Percentiles rank a stretch among this genome's conserved stretches.
Conservation (phyloP, 495 filamentous ascomycete genomes). For the Neurospora sp. region DNA sequence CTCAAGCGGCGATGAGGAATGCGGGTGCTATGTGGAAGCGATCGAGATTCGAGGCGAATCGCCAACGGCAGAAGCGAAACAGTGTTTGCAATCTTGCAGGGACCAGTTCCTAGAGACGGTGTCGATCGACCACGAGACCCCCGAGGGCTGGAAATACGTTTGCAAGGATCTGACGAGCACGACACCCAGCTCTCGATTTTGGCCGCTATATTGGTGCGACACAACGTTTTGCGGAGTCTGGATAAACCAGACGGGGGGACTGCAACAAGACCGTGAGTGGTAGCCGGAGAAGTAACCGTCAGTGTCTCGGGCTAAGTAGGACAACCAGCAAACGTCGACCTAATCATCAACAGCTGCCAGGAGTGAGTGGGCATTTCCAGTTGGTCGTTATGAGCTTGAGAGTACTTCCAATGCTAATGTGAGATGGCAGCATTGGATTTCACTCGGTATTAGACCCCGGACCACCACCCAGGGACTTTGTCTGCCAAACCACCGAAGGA, state of each 20-base stretch:
- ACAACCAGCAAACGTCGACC: slow-evolving; percentile 30
- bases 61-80: slow-evolving; percentile 2
- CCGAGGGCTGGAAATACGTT: slow-evolving; percentile 7
- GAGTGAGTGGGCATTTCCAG: slow-evolving; percentile 23
- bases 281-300: not conserved
- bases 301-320: slow-evolving; percentile 16
- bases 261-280: slow-evolving; percentile 36
- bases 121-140: slow-evolving; percentile 8
- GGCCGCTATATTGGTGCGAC: slow-evolving; percentile 38
- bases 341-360: slow-evolving; percentile 39
- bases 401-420: not conserved
- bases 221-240: slow-evolving; percentile 33
- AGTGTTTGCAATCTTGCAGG: slow-evolving; percentile 18
- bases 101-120: slow-evolving; percentile 12
- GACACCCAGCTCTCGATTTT: slow-evolving; percentile 15
- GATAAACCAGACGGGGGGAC: slow-evolving; percentile 15
- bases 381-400: not conserved
- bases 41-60: slow-evolving; percentile 2
- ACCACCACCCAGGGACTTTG: slow-evolving; percentile 18
- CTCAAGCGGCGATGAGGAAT: slow-evolving; percentile 3
- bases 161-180: slow-evolving; percentile 13
- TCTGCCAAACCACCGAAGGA: slow-evolving; percentile 9
- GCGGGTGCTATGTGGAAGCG: slow-evolving; percentile 17
- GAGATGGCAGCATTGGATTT: slow-evolving; percentile 24
- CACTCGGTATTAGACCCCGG: slow-evolving; percentile 29